Evolutionary conservation across 2,329 filamentous ascomycete genomes (phyloP), one percentile per base, ranked within the genome.

Genomic region (Phyllosticta ampelicida): DNA sequence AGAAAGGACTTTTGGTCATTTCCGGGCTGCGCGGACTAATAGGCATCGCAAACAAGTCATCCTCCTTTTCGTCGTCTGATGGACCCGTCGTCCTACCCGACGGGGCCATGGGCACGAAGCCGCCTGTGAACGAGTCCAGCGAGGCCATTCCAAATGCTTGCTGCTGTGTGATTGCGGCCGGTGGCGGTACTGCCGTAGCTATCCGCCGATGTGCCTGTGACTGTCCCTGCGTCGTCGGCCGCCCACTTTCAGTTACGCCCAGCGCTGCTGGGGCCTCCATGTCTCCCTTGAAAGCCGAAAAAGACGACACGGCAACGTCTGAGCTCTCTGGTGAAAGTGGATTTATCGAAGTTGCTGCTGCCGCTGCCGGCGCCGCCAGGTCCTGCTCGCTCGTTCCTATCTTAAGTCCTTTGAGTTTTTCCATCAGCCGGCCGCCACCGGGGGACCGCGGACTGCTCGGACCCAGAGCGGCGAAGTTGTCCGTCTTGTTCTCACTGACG

Each of bases 1-100:
- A 82, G 67, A 96, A 96, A 0, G 90, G 90, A 67, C 88, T 91
- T 65, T 85, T 88, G 56, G 85, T 84, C 78, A 94, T 90, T 64
- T 95, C 90, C 0, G 90, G 90, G 65, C 88, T 91, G 54, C 90
- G 79, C 1, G 90, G 90, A 66, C 88, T 92, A 74, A 96, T 83
- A 1, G 89, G 90, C 55, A 95, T 80, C 0, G 90, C 90, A 68
- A 96, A 96, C 2, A 96, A 77, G 48, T 88, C 91, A 60, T 95
- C 90, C 63, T 90, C 86, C 0, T 80, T 81, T 48, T 86, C 82
- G 5, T 77, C 73, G 71, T 53, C 60, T 63, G 44, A 60, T 74
- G 69, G 2, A 63, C 66, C 50, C 70, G 65, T 9, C 70, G 65
- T 9, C 13, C 11, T 20, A 11, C 19, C 16, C 44, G 29, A 9